phyloP scores from a whole-genome alignment of 192 early-diverging fungal species.

The Podila epigama region DNA sequence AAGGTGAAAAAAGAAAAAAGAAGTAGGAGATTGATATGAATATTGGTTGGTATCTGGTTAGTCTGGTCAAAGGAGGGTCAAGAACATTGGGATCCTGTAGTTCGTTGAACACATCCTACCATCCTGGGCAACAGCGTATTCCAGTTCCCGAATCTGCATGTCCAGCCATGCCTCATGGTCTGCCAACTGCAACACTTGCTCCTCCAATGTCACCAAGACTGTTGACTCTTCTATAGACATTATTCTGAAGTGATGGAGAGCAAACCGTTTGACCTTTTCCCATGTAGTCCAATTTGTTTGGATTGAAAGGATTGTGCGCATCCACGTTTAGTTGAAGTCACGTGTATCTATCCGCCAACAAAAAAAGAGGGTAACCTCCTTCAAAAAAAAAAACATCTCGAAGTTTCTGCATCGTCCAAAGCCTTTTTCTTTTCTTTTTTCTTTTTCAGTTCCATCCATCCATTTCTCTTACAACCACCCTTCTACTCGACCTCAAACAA shows the following conservation, averaged over 20 bases:
- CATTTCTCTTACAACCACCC: no score
- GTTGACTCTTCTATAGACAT: no score
- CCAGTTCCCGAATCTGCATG: constrained; percentile 38
- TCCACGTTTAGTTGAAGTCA: no score
- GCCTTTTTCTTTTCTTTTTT: neutral
- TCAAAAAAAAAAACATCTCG: neutral
- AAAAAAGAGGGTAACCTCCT: neutral
- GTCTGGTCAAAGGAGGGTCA: no score
- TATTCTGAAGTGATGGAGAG: no score
- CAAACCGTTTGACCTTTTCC: no score
- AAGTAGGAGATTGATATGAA: no score
- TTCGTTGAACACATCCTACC: neutral
- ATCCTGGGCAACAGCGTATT: constrained; percentile 19
- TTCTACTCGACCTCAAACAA: neutral
- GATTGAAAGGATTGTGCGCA: no score
- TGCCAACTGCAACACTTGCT: constrained; percentile 30
- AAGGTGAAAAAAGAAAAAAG: no score
- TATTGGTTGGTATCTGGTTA: no score
- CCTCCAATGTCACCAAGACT: constrained; percentile 20
- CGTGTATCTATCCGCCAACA: no score
- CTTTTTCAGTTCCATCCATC: neutral
- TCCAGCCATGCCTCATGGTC: constrained; percentile 45
- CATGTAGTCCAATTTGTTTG: no score
- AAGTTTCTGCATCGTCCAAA: neutral
- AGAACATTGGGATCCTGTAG: neutral